Evolutionary conservation across 768 basidiomycete species (phyloP).

Genomic region (Phlebiopsis gigantea): DNA sequence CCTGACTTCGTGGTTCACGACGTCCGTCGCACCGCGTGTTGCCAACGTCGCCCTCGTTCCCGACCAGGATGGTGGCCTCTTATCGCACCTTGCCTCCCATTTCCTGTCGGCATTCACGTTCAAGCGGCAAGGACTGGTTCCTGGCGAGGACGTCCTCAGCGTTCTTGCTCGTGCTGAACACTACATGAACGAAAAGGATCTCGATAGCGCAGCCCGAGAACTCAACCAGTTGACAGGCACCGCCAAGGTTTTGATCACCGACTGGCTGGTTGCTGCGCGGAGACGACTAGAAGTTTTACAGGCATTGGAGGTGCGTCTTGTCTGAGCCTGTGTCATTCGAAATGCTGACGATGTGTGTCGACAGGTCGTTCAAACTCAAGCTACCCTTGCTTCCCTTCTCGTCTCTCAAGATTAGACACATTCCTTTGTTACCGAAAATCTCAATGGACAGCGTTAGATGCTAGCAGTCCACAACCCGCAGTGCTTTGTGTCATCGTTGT

Average conservation of each 20-base stretch:
- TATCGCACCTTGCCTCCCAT: conserved; percentile 82
- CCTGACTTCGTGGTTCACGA: conserved; percentile 86
- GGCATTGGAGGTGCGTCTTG: conserved; percentile 65
- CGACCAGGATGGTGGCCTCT: conserved; percentile 80
- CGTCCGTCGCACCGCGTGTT: conserved; percentile 77
- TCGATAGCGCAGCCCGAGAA: conserved; percentile 86
- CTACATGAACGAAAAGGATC: conserved; percentile 85
- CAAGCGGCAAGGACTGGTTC: conserved; percentile 70
- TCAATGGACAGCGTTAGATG: conserved; percentile 11
- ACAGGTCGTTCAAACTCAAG: conserved; percentile 74
- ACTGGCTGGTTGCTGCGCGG: conserved; percentile 91
- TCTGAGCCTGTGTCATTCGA: background rate
- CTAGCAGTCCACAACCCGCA: background rate
- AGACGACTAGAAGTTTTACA: conserved; percentile 87
- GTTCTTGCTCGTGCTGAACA: conserved; percentile 86
- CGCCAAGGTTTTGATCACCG: conserved; percentile 64
- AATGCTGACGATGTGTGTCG: conserved; percentile 8
- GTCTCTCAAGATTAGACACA: conserved; percentile 37
- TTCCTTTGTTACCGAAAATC: conserved; percentile 11
- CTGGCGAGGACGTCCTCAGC: conserved; percentile 81
- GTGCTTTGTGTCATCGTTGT: too few species aligned
- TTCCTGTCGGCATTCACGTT: conserved; percentile 73
- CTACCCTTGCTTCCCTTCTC: conserved; percentile 74
- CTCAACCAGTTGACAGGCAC: conserved; percentile 86
- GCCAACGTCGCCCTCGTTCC: conserved; percentile 90